Evolutionary conservation across 2,329 filamentous ascomycete genomes (phyloP), one percentile per base, ranked within the genome.

Genomic region (Aspergillus ochraceus): DNA sequence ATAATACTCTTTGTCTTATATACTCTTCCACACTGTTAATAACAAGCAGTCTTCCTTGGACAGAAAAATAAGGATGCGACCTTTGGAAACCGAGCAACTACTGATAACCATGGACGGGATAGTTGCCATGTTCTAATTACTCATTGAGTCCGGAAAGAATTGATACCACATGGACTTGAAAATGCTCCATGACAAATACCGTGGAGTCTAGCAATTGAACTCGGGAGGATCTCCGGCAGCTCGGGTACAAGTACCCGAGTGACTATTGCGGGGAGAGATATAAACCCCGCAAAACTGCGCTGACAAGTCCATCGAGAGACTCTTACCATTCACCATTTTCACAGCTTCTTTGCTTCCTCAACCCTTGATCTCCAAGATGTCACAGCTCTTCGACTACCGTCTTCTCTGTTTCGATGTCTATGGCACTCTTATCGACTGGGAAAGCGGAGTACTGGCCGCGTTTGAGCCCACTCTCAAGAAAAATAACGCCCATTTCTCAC

Each of bases 351-450:
- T 20, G 19, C 6, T 12, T 20, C 9, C 5, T 22, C 22, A 12
- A 24, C 4, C 5, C 11, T 6, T 5, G 4, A 47, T 11, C 19
- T 47, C 4, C 45, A 22, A 24, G 6, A 47, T 73, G 70, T 59
- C 69, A 11, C 54, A 54, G 29, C 66, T 76, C 19, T 66, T 68
- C 11, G 70, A 77, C 55, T 83, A 80, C 71, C 76, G 75, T 24
- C 75, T 85, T 60, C 84, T 91, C 54, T 87, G 86, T 68, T 92
- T 93, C 76, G 90, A 94, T 76, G 87, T 90, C 79, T 93, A 90
- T 74, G 90, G 90, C 73, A 94, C 90, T 0, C 82, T 93, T 3
- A 85, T 93, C 61, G 89, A 93, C 79, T 92, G 89, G 89, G 88
- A 92, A 72, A 72, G 78, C n/a, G 89, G 89, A 60, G 83, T 91